Percentiles rank a stretch among this genome's conserved stretches.
phyloP scores from a whole-genome alignment of 2,329 filamentous ascomycete species.

The Cryphonectria carpinicola region DNA sequence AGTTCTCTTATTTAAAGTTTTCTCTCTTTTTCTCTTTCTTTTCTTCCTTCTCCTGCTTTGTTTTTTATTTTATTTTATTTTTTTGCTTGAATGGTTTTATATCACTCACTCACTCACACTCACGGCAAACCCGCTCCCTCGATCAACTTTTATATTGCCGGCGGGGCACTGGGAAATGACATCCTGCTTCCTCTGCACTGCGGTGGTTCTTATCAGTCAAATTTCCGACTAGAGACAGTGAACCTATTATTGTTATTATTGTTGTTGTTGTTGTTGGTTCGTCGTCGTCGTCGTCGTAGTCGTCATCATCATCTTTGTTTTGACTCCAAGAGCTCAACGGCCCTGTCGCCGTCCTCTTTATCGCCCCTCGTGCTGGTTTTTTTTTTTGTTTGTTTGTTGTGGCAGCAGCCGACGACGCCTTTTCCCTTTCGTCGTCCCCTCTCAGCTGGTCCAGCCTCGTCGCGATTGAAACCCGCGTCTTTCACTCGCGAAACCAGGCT shows the following conservation, averaged over 20 bases:
- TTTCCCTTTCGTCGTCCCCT: neutral
- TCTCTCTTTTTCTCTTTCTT: neutral
- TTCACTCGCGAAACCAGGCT: neutral
- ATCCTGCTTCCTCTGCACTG: neutral
- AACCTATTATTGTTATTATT: neutral
- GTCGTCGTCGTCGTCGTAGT: neutral
- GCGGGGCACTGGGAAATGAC: slow-evolving; percentile 12
- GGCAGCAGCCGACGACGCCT: neutral
- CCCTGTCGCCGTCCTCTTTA: neutral
- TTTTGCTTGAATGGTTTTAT: neutral
- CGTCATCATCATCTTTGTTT: neutral
- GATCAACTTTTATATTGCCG: neutral
- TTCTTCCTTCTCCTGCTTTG: too few relatives aligned
- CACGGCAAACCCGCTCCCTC: neutral
- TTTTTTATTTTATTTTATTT: neutral
- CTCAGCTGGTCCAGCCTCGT: neutral
- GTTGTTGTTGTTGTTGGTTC: too few relatives aligned
- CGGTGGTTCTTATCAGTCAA: neutral
- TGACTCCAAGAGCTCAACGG: neutral
- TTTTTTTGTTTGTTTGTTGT: neutral
- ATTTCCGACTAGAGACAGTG: neutral
- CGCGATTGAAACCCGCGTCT: neutral
- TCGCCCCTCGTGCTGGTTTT: neutral
- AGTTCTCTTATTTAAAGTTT: neutral
- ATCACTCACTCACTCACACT: neutral